Base-by-base conservation (phyloP, 2,329 filamentous ascomycete species). In the Stemphylium beticola region DNA sequence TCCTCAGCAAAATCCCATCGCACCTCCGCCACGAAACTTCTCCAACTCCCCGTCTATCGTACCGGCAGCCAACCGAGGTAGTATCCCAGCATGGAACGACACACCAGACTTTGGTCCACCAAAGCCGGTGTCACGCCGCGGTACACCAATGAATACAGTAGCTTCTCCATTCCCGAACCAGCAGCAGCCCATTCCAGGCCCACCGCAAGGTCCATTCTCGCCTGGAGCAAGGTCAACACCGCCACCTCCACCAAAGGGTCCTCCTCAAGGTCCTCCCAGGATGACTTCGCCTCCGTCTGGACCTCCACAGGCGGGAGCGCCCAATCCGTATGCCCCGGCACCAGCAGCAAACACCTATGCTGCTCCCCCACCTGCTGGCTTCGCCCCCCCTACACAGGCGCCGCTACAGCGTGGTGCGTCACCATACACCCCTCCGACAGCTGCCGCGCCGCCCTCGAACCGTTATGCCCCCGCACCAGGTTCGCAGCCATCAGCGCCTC, bases 11-110 rank as follows among this genome's bases (percentile, higher is more conserved):
- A 74, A 70, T 58, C 67, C 71, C 36, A 73, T 84, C 42, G 81
- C 83, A 26, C 87, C 86, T 36, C 86, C 86, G 53, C 87, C 87
- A 47, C 85, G 89, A 58, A 86, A 85, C 57, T 82, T 85, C 22
- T 87, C 86, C 32, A 84, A 87, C n/a, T 88, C 90, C 14, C 82
- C 85, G 11, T 82, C 83, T 20, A 75, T 79, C 14, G 43, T 68
- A 32, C 87, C 92, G 18, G 86, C 91, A 15, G 85, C 90, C 9
- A 87, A 86, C 68, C 81, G 85, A 53, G 88, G 87, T 69, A 88
- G 89, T 60, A 87, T 88, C 60, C 85, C 88, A 24, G 89, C 90
- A 65, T 99, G 95, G 95, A 99, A 99, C 66, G 95, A 99, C 75
- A 89, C 96, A 46, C 95, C 95, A 1, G 84, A 96, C 51, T 87